Conservation (phyloP, 2,329 filamentous ascomycete species). For the Mycosphaerella arachidis region DNA sequence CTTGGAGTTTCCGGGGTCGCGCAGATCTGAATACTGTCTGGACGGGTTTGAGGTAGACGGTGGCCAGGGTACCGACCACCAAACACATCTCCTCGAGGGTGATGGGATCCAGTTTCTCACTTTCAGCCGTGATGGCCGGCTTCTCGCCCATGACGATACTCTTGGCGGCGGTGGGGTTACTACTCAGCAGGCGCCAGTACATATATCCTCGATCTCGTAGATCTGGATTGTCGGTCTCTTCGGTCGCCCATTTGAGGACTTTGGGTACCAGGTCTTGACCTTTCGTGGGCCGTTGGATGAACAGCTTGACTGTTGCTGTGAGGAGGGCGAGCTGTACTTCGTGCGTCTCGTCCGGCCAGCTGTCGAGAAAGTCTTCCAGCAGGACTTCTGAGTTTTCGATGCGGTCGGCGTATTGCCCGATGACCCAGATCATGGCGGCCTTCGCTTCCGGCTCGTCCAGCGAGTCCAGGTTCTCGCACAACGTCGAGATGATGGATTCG, state of each 20-base stretch:
- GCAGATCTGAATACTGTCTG: conserved; percentile 94
- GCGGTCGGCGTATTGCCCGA: conserved; percentile 93
- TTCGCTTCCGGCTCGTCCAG: conserved; percentile 97
- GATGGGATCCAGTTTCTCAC: conserved; percentile 82
- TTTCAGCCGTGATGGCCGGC: conserved; percentile 91
- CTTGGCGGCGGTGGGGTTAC: conserved; percentile 81
- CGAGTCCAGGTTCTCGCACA: conserved; percentile 94
- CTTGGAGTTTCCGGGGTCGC: conserved; percentile 69
- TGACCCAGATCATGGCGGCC: conserved; percentile 98
- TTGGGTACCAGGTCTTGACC: conserved; percentile 89
- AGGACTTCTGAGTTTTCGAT: conserved; percentile 96
- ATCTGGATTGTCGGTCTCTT: conserved; percentile 98
- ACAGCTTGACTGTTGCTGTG: conserved; percentile 94
- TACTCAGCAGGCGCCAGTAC: conserved; percentile 96
- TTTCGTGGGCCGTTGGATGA: conserved; percentile 93
- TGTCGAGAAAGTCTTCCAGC: conserved; percentile 89
- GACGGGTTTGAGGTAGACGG: conserved; percentile 95
- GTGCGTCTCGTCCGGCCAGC: conserved; percentile 88
- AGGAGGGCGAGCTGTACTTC: conserved; percentile 93
- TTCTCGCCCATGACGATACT: conserved; percentile 96
- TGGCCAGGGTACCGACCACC: conserved; percentile 91
- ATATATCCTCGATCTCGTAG: conserved; percentile 94
- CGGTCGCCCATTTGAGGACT: conserved; percentile 96
- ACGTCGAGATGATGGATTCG: conserved; percentile 90
- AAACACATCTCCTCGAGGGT: conserved; percentile 97